Conservation (phyloP, 2,329 filamentous ascomycete species). For the Parastagonospora avenae region DNA sequence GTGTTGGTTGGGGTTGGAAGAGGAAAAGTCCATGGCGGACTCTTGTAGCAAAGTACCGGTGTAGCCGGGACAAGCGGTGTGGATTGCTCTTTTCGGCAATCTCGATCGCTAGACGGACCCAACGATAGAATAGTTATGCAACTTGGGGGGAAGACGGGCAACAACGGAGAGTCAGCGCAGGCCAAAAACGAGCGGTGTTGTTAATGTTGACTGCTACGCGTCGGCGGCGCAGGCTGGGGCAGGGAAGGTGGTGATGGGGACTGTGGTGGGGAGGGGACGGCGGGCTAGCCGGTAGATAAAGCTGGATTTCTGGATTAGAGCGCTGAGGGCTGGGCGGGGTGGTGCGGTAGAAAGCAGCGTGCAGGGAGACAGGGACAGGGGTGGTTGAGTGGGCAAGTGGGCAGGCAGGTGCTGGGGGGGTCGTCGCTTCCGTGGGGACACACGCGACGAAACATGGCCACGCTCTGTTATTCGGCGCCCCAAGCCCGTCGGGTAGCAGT, state of each 20-base stretch:
- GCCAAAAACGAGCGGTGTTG: conserved; percentile 8
- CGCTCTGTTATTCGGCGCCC: conserved; percentile 39
- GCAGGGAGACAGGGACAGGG: neutral
- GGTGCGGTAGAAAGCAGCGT: neutral
- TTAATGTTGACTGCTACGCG: conserved; percentile 6
- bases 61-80: conserved; percentile 48
- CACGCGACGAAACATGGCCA: conserved; percentile 24
- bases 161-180: conserved; percentile 9
- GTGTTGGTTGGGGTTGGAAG: conserved; percentile 27
- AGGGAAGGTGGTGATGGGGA: conserved; percentile 18
- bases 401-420: conserved; percentile 4
- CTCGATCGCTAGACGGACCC: conserved; percentile 17
- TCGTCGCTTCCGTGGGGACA: conserved; percentile 29
- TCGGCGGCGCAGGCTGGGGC: conserved; percentile 19
- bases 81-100: conserved; percentile 44
- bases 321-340: conserved; percentile 15
- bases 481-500: conserved; percentile 41
- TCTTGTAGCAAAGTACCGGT: conserved; percentile 50
- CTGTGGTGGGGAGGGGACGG: conserved; percentile 32
- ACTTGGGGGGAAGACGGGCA: conserved; percentile 16
- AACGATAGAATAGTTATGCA: neutral
- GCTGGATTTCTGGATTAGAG: conserved; percentile 1
- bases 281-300: conserved; percentile 34
- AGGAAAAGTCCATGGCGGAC: conserved; percentile 45
- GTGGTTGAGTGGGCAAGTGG: neutral